Evolutionary conservation across 2,329 filamentous ascomycete species (phyloP).

Genomic region (Sporothrix pseudoabietina): DNA sequence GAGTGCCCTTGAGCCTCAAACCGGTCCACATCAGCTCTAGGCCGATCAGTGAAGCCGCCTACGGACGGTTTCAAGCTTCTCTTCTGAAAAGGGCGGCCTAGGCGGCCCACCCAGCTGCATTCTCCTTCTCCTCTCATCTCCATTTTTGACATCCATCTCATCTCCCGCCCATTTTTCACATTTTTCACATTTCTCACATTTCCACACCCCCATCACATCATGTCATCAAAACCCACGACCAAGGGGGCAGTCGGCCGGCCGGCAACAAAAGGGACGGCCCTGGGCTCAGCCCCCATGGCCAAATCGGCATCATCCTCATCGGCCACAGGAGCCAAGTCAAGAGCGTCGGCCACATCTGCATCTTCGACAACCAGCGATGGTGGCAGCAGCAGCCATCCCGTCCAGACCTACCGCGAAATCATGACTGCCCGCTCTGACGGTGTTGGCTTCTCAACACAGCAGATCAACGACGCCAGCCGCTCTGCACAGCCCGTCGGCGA

Average conservation of each 20-base stretch:
- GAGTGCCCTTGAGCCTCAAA: background rate
- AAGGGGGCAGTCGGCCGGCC: background rate
- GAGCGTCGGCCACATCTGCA: background rate
- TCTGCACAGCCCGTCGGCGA: slow-evolving; percentile 33
- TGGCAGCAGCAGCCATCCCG: background rate
- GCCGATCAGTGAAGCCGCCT: background rate
- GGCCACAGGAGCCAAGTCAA: slow-evolving; percentile 4
- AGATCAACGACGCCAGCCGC: slow-evolving; percentile 36
- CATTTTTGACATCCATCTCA: background rate
- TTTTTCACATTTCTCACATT: background rate
- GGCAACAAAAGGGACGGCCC: background rate
- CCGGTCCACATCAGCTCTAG: background rate
- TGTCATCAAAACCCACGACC: slow-evolving; percentile 17
- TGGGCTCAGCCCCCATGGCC: slow-evolving; percentile 14
- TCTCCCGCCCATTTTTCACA: background rate
- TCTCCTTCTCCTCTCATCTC: background rate
- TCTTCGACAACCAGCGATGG: background rate
- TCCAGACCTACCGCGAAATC: slow-evolving; percentile 34
- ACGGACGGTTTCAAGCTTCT: too few relatives aligned
- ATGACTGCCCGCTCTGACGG: slow-evolving; percentile 35
- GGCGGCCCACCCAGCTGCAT: background rate
- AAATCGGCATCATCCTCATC: slow-evolving; percentile 2
- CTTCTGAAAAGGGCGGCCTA: background rate
- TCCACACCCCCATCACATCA: background rate
- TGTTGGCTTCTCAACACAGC: slow-evolving; percentile 33